A percentile compares a stretch with the other conserved stretches of the same genome.
Evolutionary conservation across 306 rosid species (phyloP).

Genomic region (Luffa acutangula): DNA sequence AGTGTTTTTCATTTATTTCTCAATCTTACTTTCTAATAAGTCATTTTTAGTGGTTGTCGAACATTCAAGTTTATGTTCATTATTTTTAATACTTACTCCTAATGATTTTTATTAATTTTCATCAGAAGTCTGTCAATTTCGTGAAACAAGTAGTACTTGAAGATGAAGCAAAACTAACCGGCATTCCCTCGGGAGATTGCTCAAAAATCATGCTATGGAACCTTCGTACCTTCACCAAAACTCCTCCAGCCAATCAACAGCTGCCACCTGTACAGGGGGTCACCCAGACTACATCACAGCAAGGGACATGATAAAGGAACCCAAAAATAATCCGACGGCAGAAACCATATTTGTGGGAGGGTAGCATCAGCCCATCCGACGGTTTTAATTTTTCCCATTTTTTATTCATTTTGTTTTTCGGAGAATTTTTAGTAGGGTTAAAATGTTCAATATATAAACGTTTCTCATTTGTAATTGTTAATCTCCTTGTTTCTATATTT

Average conservation of each 20-base stretch:
- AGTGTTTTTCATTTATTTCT: too few relatives aligned
- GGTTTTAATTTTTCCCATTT: not conserved
- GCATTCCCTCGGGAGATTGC: slow-evolving; percentile 76
- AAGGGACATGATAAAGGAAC: not conserved
- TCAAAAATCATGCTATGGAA: slow-evolving; percentile 81
- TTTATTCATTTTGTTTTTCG: not conserved
- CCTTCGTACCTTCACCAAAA: slow-evolving; percentile 28
- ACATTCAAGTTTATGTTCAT: not conserved
- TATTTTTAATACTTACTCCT: not conserved
- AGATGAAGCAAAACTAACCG: slow-evolving; percentile 73
- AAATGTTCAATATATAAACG: not conserved
- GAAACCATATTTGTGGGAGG: slow-evolving; percentile 1
- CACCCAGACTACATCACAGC: slow-evolving; percentile 4
- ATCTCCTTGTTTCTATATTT: not conserved
- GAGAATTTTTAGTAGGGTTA: not conserved
- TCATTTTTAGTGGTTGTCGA: too few relatives aligned
- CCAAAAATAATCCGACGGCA: slow-evolving; percentile 6
- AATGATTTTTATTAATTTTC: not conserved
- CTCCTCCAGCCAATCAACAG: slow-evolving; percentile 24
- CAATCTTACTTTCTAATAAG: too few relatives aligned
- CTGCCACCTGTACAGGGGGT: slow-evolving; percentile 10
- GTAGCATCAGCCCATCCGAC: not conserved
- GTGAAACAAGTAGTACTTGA: slow-evolving; percentile 94
- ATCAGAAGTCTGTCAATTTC: slow-evolving; percentile 73
- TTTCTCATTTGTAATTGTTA: not conserved